Conservation (phyloP, 345 rosid genomes). For the Euphorbia lathyris region DNA sequence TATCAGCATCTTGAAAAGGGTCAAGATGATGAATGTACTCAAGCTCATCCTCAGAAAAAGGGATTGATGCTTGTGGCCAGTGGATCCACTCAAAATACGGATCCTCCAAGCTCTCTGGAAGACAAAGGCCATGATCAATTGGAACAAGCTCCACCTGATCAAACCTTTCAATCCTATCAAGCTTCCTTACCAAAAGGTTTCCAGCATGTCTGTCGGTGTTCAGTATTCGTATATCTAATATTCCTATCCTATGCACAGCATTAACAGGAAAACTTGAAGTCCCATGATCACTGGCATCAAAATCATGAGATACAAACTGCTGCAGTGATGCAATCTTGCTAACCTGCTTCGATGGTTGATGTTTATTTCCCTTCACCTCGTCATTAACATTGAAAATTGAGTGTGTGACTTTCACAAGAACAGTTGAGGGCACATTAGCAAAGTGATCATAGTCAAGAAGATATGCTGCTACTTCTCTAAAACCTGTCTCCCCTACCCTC, state of each 20-base stretch:
- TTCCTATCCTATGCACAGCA: slow-evolving; percentile 42
- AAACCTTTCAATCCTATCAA: slow-evolving; percentile 31
- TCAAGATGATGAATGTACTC: slow-evolving; percentile 34
- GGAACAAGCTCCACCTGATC: slow-evolving; percentile 39
- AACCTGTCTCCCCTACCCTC: slow-evolving; percentile 44
- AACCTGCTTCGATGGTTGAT: slow-evolving; percentile 23
- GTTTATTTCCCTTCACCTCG: slow-evolving; percentile 26
- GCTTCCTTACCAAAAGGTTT: slow-evolving; percentile 41
- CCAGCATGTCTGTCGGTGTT: slow-evolving; percentile 47
- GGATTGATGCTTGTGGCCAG: slow-evolving; percentile 51
- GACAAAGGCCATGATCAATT: slow-evolving; percentile 48
- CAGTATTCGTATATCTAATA: slow-evolving; percentile 37
- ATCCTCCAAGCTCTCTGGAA: slow-evolving; percentile 45
- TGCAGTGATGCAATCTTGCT: slow-evolving; percentile 47
- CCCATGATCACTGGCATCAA: slow-evolving; percentile 50
- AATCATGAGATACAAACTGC: slow-evolving; percentile 44
- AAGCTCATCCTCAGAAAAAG: slow-evolving; percentile 45
- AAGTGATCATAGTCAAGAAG: slow-evolving; percentile 44
- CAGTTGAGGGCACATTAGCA: slow-evolving; percentile 44
- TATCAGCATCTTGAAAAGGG: slow-evolving; percentile 39
- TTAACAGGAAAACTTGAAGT: slow-evolving; percentile 43
- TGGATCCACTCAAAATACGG: slow-evolving; percentile 49
- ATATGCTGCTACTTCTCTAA: slow-evolving; percentile 46
- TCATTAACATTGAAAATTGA: slow-evolving; percentile 36
- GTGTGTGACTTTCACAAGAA: slow-evolving; percentile 42